Conservation (phyloP, 1,139 yeast genomes). For the Suhomyces panamericanus region DNA sequence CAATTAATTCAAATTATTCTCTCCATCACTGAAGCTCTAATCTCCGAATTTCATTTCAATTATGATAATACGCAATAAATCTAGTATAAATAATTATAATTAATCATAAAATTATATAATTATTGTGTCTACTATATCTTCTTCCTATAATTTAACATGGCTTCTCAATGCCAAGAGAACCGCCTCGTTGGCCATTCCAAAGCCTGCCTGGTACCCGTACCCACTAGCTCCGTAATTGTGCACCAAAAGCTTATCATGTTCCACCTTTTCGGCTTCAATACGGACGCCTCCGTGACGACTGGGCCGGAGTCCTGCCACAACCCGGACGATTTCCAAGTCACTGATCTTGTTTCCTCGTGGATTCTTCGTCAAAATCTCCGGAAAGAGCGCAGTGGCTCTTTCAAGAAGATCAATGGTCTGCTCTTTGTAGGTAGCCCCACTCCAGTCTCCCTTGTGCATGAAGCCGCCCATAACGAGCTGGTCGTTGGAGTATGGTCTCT, state of each 20-base stretch:
- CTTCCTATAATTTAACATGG: constrained; percentile 6
- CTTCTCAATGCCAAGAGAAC: constrained; percentile 11
- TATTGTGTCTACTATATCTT: not conserved
- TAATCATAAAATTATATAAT: too few relatives aligned
- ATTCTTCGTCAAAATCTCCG: constrained; percentile 48
- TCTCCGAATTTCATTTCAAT: too few relatives aligned
- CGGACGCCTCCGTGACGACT: constrained; percentile 68
- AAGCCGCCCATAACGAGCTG: constrained; percentile 71
- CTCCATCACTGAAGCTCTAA: too few relatives aligned
- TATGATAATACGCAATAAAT: too few relatives aligned
- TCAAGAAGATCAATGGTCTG: constrained; percentile 60
- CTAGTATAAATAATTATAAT: not conserved
- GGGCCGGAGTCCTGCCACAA: constrained; percentile 70
- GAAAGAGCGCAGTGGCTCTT: constrained; percentile 55
- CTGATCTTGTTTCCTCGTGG: constrained; percentile 21
- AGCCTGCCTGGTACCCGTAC: constrained; percentile 72
- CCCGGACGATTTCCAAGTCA: constrained; percentile 51
- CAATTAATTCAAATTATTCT: too few relatives aligned
- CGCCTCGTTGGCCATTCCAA: constrained; percentile 52
- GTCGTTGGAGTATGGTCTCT: constrained; percentile 62
- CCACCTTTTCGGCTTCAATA: constrained; percentile 50
- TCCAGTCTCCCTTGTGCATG: constrained; percentile 58
- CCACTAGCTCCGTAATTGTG: constrained; percentile 81
- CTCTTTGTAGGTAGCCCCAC: constrained; percentile 51
- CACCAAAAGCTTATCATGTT: constrained; percentile 35